Evolutionary conservation across 2,329 filamentous ascomycete genomes (phyloP), one percentile per base, ranked within the genome.

Genomic region (Alternaria angustiovoidea): DNA sequence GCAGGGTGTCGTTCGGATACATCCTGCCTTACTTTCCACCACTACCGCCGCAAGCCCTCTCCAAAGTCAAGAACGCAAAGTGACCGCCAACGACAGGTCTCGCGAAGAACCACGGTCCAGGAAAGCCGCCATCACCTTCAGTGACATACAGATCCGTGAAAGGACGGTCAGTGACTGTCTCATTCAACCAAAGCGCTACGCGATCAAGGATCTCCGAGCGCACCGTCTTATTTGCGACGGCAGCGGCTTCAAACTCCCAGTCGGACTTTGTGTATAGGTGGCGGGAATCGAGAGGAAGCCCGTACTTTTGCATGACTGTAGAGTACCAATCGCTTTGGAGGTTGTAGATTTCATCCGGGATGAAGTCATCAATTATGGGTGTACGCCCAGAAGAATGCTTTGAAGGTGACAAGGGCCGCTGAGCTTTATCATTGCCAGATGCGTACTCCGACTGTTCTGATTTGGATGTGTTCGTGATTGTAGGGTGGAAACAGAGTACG

Each of bases 221-320:
- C 1, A 91, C 90, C 59, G 84, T 80, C 74, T 86, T 86, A 67
- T 88, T 88, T 4, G 91, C 87, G 5, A 96, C 90, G 2, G 92
- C 91, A 47, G 93, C 92, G 0, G 92, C 91, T 77, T 95, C 94
- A 76, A 96, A 93, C 70, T 95, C 90, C 93, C 93, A 96, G 79
- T 96, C 93, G 30, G 90, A 93, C 80, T 96, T 96, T 34, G 92
- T 90, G 78, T 95, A 95, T 3, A 94, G 78, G 77, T 95, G 92
- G 43, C 93, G 87, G 67, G 87, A 91, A 78, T 96, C 93, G 7
- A 96, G 85, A 0, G 93, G 92, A 4, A 96, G 81, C 1, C 93
- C 93, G 76, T 94, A 96, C 70, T 87, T 88, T 76, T 96, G 92
- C 66, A 92, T 86, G 9, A 94, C 91, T 14, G 87, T 85, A 64